Base-by-base conservation (phyloP, 345 rosid species). In the Populus euphratica region DNA sequence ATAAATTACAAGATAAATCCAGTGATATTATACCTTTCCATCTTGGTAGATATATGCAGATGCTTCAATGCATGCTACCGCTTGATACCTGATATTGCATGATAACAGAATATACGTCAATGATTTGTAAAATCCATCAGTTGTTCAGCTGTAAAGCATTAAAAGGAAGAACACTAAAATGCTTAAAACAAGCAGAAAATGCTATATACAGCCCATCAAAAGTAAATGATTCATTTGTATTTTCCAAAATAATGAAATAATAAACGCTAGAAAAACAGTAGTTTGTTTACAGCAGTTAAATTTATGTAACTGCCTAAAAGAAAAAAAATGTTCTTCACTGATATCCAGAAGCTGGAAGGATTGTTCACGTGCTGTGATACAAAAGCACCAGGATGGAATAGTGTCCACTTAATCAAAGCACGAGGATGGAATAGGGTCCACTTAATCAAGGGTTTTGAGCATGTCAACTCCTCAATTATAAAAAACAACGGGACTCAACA, bases 21-120 rank as follows among this genome's bases (percentile, higher is more conserved):
- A 59, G 21, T 62, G 50, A 41, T 77, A 54, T 81, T 50, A 49
- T 54, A 94, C 99, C 97, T 91, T 92, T 82, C 97, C 97, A 39
- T 96, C 99, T 89, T 92, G 97, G 86, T 96, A 92, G 41, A 96
- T 96, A 74, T 86, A 87, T 77, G 99, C 99, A 29, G 96, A 89
- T 67, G 97, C 99, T 87, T 94, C 99, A 27, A 94, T 94, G 82
- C 89, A 94, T 21, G 99, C 99, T 69, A 91, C 97, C 38, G 99
- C 98, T 83, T 91, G 97, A 83, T 94, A 96, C 87, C 99, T 96
- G 85, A 78, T 77, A 83, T 73, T 67, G 85, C 7, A 39, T 70
- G 82, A 62, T n/a, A 33, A 77, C 10, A 72, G 33, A 69, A 78
- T 47, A 59, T 47, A 65, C 5, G 39, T 56, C 50, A 73, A 54